A percentile compares a stretch with the other conserved stretches of the same genome.
These are phyloP conservation scores for Chlorella sorokiniana DNA, from an alignment of 139 green algal genomes.

Conservation along the genomic window DNA sequence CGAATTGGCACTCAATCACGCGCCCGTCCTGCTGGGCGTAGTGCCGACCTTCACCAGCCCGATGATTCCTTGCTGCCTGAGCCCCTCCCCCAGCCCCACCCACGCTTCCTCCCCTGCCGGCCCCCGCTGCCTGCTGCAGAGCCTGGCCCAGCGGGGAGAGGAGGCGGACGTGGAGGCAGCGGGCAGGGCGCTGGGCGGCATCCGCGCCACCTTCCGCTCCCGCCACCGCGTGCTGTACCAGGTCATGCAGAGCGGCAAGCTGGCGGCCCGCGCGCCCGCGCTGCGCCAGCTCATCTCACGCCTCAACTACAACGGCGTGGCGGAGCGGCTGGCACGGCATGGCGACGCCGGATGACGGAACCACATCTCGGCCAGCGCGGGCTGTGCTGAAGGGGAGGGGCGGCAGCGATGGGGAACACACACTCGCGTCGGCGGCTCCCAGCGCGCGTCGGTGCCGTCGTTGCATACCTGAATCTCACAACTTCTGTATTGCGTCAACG, in stretches of 20 bases:
- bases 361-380: neutral
- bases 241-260: constrained; percentile 53
- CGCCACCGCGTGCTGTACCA: constrained; percentile 49
- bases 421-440: neutral
- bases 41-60: too few species aligned
- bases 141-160: constrained; percentile 1
- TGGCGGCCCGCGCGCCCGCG: constrained; percentile 66
- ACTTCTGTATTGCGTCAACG: too few species aligned
- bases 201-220: neutral
- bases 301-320: constrained; percentile 66
- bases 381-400: neutral
- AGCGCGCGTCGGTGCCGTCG: too few species aligned
- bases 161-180: constrained; percentile 7
- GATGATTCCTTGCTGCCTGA: too few species aligned
- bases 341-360: neutral
- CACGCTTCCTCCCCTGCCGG: neutral
- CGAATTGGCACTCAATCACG: too few species aligned
- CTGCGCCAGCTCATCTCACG: constrained; percentile 81
- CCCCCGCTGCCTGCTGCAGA: neutral
- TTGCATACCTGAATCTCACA: too few species aligned
- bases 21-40: too few species aligned
- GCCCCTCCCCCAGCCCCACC: neutral
- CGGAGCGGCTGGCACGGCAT: neutral
- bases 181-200: constrained; percentile 17
- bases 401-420: neutral